Conservation (phyloP, 2,329 filamentous ascomycete genomes). For the Calonectria naviculata region DNA sequence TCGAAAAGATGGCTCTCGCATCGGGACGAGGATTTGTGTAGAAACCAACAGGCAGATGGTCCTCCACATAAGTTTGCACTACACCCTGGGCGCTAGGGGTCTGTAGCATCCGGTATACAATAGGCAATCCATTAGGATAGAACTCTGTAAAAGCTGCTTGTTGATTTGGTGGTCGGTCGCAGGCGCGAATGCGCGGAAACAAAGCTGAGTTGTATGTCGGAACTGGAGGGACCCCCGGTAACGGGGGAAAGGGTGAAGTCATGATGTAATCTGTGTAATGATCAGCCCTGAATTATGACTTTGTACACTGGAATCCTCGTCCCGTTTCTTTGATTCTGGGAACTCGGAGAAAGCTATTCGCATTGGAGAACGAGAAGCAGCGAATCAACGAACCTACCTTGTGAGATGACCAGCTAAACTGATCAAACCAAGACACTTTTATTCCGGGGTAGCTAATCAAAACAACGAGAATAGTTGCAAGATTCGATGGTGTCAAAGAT, state of each 20-base stretch:
- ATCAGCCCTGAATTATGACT: conserved; percentile 14
- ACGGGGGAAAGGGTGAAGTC: conserved; percentile 15
- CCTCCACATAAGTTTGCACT: conserved; percentile 47
- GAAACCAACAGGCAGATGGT: conserved; percentile 49
- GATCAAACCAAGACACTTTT: neutral
- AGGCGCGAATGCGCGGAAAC: conserved; percentile 35
- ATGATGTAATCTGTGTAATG: conserved; percentile 26
- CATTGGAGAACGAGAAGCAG: neutral
- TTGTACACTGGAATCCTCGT: neutral
- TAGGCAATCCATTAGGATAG: conserved; percentile 51
- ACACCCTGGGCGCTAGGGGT: conserved; percentile 36
- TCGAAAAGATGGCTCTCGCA: conserved; percentile 54
- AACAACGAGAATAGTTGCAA: neutral
- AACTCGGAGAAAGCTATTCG: neutral
- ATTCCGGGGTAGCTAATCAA: neutral
- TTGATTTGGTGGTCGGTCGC: conserved; percentile 36
- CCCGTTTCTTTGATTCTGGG: neutral
- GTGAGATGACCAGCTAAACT: neutral
- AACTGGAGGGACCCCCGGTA: conserved; percentile 24
- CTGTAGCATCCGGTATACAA: conserved; percentile 47
- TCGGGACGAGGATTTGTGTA: conserved; percentile 47
- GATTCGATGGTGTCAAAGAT: neutral
- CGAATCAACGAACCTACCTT: neutral
- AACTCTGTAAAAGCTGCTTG: conserved; percentile 41
- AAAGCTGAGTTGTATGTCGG: conserved; percentile 21